Evolutionary conservation across 1,139 yeast species (phyloP).

Genomic region (Yamadazyma sp.): DNA sequence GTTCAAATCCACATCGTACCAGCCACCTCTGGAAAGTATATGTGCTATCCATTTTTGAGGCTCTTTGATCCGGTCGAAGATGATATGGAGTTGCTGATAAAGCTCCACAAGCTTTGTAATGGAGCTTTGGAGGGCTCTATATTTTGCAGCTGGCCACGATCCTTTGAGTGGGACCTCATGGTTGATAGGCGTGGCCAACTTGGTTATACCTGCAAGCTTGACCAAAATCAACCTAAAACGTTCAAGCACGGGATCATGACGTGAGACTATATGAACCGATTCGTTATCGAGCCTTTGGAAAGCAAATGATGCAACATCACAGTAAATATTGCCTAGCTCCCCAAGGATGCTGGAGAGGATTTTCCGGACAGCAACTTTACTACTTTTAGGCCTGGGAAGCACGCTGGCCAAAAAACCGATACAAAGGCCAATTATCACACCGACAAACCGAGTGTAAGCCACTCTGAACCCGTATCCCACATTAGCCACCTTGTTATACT

Average conservation of each 20-base stretch:
- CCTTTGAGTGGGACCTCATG: slow-evolving; percentile 36
- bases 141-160: slow-evolving; percentile 35
- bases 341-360: slow-evolving; percentile 24
- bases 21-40: slow-evolving; percentile 30
- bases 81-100: slow-evolving; percentile 24
- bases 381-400: slow-evolving; percentile 32
- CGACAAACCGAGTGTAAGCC: slow-evolving; percentile 28
- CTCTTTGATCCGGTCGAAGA: slow-evolving; percentile 28
- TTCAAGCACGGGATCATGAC: slow-evolving; percentile 26
- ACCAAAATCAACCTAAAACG: slow-evolving; percentile 25
- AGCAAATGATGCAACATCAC: slow-evolving; percentile 31
- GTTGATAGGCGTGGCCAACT: slow-evolving; percentile 27
- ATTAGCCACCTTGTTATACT: slow-evolving; percentile 13
- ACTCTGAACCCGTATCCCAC: slow-evolving; percentile 18
- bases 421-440: slow-evolving; percentile 30
- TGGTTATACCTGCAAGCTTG: slow-evolving; percentile 23
- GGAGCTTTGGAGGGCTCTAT: slow-evolving; percentile 23
- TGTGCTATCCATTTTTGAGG: slow-evolving; percentile 30
- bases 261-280: slow-evolving; percentile 18
- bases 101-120: slow-evolving; percentile 31
- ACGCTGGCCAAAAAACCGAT: slow-evolving; percentile 33
- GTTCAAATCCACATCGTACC: slow-evolving; percentile 29
- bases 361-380: slow-evolving; percentile 29
- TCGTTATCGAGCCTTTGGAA: slow-evolving; percentile 23
- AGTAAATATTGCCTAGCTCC: slow-evolving; percentile 31